phyloP scores from a whole-genome alignment of 805 yeast genomes.

The Wickerhamomyces chaumierensis region DNA sequence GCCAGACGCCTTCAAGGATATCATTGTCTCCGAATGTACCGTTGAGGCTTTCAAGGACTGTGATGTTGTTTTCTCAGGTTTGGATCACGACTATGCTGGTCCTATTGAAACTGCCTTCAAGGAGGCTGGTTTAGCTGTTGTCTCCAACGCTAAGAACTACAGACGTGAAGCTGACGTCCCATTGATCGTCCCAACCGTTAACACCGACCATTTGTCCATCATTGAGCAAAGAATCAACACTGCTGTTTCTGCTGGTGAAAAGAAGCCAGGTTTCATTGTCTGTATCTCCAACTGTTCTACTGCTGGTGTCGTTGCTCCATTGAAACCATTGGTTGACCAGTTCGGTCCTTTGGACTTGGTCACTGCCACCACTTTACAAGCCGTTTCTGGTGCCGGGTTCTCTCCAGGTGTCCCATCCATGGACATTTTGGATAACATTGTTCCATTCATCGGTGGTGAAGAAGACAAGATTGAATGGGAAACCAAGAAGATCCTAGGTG shows the following conservation, averaged over 20 bases:
- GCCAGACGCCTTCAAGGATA: conserved; percentile 53
- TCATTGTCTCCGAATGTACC: conserved; percentile 69
- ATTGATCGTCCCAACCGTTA: conserved; percentile 87
- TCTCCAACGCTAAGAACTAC: conserved; percentile 94
- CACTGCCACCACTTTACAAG: conserved; percentile 89
- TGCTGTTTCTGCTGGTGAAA: conserved; percentile 43
- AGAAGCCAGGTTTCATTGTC: conserved; percentile 71
- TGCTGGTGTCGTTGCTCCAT: conserved; percentile 94
- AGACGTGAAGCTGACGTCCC: conserved; percentile 85
- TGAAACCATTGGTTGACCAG: conserved; percentile 81
- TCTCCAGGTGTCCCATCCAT: conserved; percentile 96
- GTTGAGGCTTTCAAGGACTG: conserved; percentile 73
- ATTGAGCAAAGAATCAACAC: conserved; percentile 45
- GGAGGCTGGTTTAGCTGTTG: conserved; percentile 70
- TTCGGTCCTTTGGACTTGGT: conserved; percentile 87
- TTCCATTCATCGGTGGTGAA: conserved; percentile 92
- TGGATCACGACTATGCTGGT: conserved; percentile 91
- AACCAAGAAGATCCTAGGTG: conserved; percentile 86
- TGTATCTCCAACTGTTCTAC: conserved; percentile 98
- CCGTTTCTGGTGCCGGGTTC: conserved; percentile 97
- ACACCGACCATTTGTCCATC: conserved; percentile 78
- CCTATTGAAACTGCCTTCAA: conserved; percentile 78
- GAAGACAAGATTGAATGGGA: conserved; percentile 99
- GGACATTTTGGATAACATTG: conserved; percentile 87
- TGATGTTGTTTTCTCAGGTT: conserved; percentile 89